Conservation (phyloP, 2,329 filamentous ascomycete genomes). For the Fonsecaea erecta region DNA sequence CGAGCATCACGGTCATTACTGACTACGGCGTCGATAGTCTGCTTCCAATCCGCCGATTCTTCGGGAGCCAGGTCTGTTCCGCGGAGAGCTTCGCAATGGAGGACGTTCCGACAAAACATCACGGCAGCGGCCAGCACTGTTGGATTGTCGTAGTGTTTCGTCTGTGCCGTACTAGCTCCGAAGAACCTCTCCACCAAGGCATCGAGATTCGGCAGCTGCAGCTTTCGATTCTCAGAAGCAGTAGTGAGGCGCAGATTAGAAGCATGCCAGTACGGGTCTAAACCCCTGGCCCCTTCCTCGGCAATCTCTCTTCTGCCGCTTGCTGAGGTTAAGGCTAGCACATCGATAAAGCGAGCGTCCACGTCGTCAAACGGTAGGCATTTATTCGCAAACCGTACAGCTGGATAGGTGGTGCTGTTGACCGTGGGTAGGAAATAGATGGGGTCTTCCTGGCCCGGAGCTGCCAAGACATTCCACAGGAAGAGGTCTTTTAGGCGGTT, state of each 20-base stretch:
- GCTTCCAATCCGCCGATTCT: slow-evolving; percentile 82
- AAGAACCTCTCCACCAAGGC: slow-evolving; percentile 54
- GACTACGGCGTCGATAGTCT: slow-evolving; percentile 64
- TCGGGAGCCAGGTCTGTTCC: slow-evolving; percentile 53
- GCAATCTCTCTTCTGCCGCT: slow-evolving; percentile 82
- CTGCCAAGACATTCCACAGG: slow-evolving; percentile 67
- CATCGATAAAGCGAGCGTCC: slow-evolving; percentile 82
- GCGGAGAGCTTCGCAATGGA: slow-evolving; percentile 62
- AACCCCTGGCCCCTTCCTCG: slow-evolving; percentile 86
- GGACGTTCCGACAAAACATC: slow-evolving; percentile 67
- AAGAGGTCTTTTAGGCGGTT: slow-evolving; percentile 61
- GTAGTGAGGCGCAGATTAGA: slow-evolving; percentile 29
- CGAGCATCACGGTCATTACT: slow-evolving; percentile 34
- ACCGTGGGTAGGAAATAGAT: slow-evolving; percentile 53
- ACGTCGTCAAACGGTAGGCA: slow-evolving; percentile 81
- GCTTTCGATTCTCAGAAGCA: neutral
- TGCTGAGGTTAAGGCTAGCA: slow-evolving; percentile 74
- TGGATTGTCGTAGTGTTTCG: slow-evolving; percentile 43
- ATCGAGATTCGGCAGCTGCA: slow-evolving; percentile 51
- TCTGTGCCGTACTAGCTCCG: slow-evolving; percentile 41
- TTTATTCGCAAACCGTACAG: slow-evolving; percentile 86
- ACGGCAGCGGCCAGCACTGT: slow-evolving; percentile 71
- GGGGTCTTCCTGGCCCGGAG: slow-evolving; percentile 46
- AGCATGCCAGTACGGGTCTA: slow-evolving; percentile 75
- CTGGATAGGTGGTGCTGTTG: slow-evolving; percentile 79